Evolutionary conservation across 257 asterid genomes (phyloP), one percentile per base, ranked within the genome.

Genomic region (Anisodus tanguticus): DNA sequence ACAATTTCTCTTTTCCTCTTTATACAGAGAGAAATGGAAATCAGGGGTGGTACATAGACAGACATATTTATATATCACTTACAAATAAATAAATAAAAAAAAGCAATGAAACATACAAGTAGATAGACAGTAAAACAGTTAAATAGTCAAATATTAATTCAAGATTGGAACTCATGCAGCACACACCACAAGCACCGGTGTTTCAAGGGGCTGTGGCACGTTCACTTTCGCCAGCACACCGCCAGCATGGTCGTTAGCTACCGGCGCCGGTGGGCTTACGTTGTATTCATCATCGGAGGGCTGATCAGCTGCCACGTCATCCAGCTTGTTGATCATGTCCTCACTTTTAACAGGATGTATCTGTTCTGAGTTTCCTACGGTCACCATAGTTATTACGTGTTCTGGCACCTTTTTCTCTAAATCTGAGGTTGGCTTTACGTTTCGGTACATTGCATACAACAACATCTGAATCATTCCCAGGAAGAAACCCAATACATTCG

Each of bases 401-500:
- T 91, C 92, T 0, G 71, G 66, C 67, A 19, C 3, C 54, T 87
- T 84, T 31, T 91, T 89, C 81, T 89, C 90, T 59, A 86, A 57
- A 8, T 74, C 89, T 41, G 11, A 81, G 2, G 10, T 16, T 0
- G 86, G 83, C 82, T 85, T 91, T 12, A 84, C 82, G 22, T 89
- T 92, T n/a, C 94, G 83, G 88, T 83, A 93, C 0, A 95, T 47
- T 3, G 89, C 93, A 2, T 91, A 95, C 17, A 95, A 9, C 86
- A 89, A 13, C 96, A 95, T 91, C 63, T 95, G 98, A 9, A 92
- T 74, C 83, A 90, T 2, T 55, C 98, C 98, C 84, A 95, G 71
- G 84, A 89, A 71, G 83, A 95, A 95, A 8, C 98, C 98, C 79
- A 92, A 39, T 39, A 93, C 88, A 76, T 93, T 95, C 45, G 98